Conservation (phyloP, 768 basidiomycete species). For the Stropharia rugosoannulata region DNA sequence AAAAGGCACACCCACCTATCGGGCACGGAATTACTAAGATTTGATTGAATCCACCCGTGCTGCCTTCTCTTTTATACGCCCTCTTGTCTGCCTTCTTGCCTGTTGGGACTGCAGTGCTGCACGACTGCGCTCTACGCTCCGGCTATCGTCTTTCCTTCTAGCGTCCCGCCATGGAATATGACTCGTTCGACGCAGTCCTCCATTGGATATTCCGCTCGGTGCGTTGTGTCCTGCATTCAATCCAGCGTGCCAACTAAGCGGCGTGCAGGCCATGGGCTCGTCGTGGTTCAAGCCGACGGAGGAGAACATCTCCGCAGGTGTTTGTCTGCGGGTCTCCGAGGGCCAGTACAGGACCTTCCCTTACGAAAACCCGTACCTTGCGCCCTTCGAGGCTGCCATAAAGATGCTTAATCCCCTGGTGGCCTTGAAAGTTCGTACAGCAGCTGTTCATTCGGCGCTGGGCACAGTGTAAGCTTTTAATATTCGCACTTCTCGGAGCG, state of each 20-base stretch:
- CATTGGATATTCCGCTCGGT: slow-evolving; percentile 81
- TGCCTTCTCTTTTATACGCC: slow-evolving; percentile 39
- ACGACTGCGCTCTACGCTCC: slow-evolving; percentile 33
- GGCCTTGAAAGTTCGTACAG: slow-evolving; percentile 77
- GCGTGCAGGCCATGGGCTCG: slow-evolving; percentile 68
- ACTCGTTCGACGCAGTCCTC: slow-evolving; percentile 75
- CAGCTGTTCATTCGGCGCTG: slow-evolving; percentile 79
- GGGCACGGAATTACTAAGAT: slow-evolving; percentile 27
- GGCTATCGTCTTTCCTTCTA: slow-evolving; percentile 25
- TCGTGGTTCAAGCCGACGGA: slow-evolving; percentile 87
- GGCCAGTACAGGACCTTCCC: slow-evolving; percentile 81
- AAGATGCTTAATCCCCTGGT: slow-evolving; percentile 78
- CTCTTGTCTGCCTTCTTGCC: slow-evolving; percentile 19
- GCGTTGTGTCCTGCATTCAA: slow-evolving; percentile 19
- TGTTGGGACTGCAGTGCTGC: slow-evolving; percentile 26
- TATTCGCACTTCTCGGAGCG: neutral
- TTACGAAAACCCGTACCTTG: slow-evolving; percentile 79
- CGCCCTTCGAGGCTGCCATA: slow-evolving; percentile 81
- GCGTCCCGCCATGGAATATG: slow-evolving; percentile 61
- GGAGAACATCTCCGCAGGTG: slow-evolving; percentile 78
- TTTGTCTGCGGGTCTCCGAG: slow-evolving; percentile 69
- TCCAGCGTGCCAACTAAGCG: neutral
- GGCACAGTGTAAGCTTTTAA: slow-evolving; percentile 54
- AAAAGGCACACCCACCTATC: slow-evolving; percentile 22
- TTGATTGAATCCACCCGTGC: slow-evolving; percentile 26